These are phyloP conservation scores for Penicillium flavigenum DNA, from an alignment of 495 filamentous ascomycete genomes.

Conservation along the genomic window DNA sequence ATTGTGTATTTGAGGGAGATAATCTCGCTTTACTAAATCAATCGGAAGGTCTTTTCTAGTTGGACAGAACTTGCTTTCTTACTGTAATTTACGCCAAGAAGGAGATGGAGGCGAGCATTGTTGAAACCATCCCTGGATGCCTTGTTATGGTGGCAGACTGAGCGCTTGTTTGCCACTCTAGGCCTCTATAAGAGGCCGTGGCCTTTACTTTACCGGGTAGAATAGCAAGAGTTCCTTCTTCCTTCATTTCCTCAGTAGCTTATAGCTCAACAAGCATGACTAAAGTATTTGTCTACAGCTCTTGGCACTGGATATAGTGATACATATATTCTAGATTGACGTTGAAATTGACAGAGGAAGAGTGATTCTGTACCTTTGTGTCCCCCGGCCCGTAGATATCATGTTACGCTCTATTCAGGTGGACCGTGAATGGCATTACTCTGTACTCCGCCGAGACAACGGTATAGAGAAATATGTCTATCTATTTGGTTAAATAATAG, in stretches of 20 bases:
- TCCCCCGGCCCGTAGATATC: not conserved
- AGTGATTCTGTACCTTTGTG: not conserved
- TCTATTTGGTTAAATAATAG: not conserved
- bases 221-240: too few relatives aligned
- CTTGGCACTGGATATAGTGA: not conserved
- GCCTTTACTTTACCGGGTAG: too few relatives aligned
- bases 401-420: not conserved
- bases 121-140: too few relatives aligned
- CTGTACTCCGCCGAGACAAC: too few relatives aligned
- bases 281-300: not conserved
- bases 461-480: not conserved
- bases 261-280: not conserved
- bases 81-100: not conserved
- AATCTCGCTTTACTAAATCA: not conserved
- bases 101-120: too few relatives aligned
- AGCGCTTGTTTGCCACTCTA: too few relatives aligned
- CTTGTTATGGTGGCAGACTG: too few relatives aligned
- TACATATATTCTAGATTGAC: not conserved
- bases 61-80: not conserved
- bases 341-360: not conserved
- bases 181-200: too few relatives aligned
- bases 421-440: too few relatives aligned
- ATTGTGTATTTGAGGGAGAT: not conserved
- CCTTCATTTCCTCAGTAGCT: too few relatives aligned
- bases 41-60: not conserved